Evolutionary conservation across 257 asterid species (phyloP).

Genomic region (Solanum sejunctum): DNA sequence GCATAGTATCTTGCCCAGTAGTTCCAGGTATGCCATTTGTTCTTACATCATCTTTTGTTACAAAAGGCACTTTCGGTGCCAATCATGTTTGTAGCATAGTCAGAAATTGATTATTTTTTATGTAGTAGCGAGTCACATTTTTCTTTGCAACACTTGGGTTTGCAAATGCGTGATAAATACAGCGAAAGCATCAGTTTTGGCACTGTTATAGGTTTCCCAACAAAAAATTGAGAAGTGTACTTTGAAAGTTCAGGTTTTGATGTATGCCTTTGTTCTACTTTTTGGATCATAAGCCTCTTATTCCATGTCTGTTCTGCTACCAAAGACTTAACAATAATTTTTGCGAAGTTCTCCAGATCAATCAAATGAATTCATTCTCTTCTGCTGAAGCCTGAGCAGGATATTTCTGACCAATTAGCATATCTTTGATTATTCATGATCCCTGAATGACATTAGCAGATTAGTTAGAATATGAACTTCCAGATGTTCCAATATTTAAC

Average conservation of each 20-base stretch:
- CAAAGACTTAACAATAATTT: background rate
- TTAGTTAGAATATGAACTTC: background rate
- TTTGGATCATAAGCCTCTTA: background rate
- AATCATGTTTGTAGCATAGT: background rate
- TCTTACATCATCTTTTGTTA: background rate
- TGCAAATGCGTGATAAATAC: background rate
- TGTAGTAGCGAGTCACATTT: background rate
- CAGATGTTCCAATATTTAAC: background rate
- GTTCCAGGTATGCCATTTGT: constrained; percentile 52
- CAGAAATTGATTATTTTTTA: background rate
- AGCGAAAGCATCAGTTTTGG: background rate
- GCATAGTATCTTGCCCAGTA: constrained; percentile 49
- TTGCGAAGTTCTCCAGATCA: background rate
- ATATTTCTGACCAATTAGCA: background rate
- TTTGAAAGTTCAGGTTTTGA: background rate
- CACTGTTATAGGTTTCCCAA: background rate
- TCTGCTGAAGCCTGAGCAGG: background rate
- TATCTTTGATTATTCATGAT: background rate
- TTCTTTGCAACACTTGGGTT: background rate
- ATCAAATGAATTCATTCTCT: background rate
- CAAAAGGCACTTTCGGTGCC: background rate
- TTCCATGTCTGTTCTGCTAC: background rate
- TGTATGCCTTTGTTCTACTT: background rate
- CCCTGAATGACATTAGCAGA: background rate
- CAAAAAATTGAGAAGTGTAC: background rate